Percentiles rank a stretch among this genome's conserved stretches.
phyloP scores from a whole-genome alignment of 345 rosid species.

The Diplotaxis tenuifolia region DNA sequence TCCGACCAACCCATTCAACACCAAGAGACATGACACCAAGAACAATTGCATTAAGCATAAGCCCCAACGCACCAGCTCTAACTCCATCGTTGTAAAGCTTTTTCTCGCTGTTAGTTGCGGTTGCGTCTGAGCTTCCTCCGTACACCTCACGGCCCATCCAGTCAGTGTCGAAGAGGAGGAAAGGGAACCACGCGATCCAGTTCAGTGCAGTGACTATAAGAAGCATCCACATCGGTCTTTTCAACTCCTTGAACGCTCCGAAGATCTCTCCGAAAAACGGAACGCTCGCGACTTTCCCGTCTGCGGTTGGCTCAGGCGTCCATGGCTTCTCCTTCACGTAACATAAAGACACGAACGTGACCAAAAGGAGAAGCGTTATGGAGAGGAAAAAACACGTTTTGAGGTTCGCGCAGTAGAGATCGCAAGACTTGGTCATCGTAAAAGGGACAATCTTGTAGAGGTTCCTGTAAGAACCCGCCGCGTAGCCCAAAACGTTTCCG shows the following conservation, averaged over 20 bases:
- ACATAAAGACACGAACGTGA: constrained; percentile 46
- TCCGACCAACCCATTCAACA: constrained; percentile 45
- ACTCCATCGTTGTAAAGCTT: constrained; percentile 64
- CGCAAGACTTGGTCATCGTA: constrained; percentile 66
- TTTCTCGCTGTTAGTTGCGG: not conserved
- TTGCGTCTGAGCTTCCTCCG: constrained; percentile 62
- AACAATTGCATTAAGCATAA: constrained; percentile 75
- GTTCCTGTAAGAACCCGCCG: constrained; percentile 61
- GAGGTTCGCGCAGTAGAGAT: constrained; percentile 79
- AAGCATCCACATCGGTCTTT: constrained; percentile 73
- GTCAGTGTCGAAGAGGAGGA: constrained; percentile 76
- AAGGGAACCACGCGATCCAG: constrained; percentile 94
- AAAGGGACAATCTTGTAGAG: constrained; percentile 62
- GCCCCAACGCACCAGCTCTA: constrained; percentile 74
- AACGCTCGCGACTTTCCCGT: constrained; percentile 4
- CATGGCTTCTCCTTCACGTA: constrained; percentile 50
- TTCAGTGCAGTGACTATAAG: constrained; percentile 71
- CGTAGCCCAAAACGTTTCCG: constrained; percentile 80
- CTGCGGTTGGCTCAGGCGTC: constrained; percentile 21
- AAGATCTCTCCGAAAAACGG: constrained; percentile 45
- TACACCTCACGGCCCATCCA: constrained; percentile 94
- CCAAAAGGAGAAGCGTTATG: constrained; percentile 46
- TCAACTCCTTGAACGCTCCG: constrained; percentile 48
- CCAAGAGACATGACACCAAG: constrained; percentile 62
- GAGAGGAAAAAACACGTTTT: constrained; percentile 76